Percentiles rank a stretch among this genome's conserved stretches.
Evolutionary conservation across 2,329 filamentous ascomycete genomes (phyloP).

Genomic region (Raffaelea arxii): DNA sequence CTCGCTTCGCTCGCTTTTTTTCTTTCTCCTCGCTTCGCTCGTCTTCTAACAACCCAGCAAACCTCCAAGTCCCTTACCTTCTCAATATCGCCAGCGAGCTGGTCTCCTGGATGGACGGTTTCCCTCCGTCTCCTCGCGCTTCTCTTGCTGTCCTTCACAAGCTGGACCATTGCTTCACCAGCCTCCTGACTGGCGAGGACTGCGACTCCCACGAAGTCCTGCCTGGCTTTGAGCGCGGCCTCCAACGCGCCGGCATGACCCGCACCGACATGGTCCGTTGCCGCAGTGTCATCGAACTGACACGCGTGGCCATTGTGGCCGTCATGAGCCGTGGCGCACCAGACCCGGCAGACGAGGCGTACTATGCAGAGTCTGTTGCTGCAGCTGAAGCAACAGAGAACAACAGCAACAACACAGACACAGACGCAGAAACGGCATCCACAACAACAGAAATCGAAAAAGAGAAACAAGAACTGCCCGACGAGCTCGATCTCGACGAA

Average conservation of each 20-base stretch:
- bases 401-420: background rate
- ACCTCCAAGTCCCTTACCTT: constrained; percentile 74
- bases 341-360: constrained; percentile 4
- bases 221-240: constrained; percentile 56
- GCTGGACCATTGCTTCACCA: constrained; percentile 75
- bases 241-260: constrained; percentile 58
- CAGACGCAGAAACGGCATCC: constrained; percentile 12
- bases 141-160: constrained; percentile 67
- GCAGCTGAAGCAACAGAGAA: constrained; percentile 15
- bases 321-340: constrained; percentile 41
- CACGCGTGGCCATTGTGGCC: constrained; percentile 60
- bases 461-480: constrained; percentile 15
- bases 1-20: background rate
- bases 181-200: constrained; percentile 59
- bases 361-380: constrained; percentile 28
- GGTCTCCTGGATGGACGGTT: constrained; percentile 61
- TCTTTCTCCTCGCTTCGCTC: constrained; percentile 11
- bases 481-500: constrained; percentile 26
- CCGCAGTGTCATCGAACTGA: constrained; percentile 69
- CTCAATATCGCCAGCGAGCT: constrained; percentile 67
- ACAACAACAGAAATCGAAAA: constrained; percentile 15
- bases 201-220: constrained; percentile 53
- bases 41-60: constrained; percentile 37
- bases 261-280: constrained; percentile 80
- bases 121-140: constrained; percentile 55